Conservation (phyloP, 306 rosid species). For the Cajanus cajan region DNA sequence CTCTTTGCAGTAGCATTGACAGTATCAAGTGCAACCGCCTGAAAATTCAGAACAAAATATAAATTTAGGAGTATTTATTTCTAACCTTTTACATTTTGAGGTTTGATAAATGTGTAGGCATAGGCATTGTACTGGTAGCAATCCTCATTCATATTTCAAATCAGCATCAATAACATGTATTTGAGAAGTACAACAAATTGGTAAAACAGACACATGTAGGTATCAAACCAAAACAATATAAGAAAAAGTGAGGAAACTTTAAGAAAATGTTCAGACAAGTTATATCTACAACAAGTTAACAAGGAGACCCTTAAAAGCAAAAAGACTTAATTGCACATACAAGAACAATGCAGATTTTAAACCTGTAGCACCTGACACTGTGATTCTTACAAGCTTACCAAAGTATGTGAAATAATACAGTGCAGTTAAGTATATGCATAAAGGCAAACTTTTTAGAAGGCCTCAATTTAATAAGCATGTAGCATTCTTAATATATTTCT, state of each 20-base stretch:
- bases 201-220: constrained; percentile 11
- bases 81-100: constrained; percentile 14
- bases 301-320: constrained; percentile 16
- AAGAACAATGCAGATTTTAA: background rate
- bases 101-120: background rate
- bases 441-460: background rate
- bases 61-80: constrained; percentile 22
- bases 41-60: constrained; percentile 38
- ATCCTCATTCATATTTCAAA: constrained; percentile 19
- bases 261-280: background rate
- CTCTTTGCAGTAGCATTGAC: constrained; percentile 76
- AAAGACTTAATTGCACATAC: background rate
- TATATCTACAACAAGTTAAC: background rate
- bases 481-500: constrained; percentile 10
- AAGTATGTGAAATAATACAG: background rate
- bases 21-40: constrained; percentile 81
- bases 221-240: background rate
- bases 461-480: constrained; percentile 1
- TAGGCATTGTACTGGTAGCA: background rate
- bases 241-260: background rate
- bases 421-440: background rate
- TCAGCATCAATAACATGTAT: background rate
- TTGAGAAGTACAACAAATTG: background rate
- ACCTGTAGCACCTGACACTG: background rate
- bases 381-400: background rate